These are phyloP conservation scores for Camelina laxa DNA, from an alignment of 345 rosid genomes.

Conservation along the genomic window DNA sequence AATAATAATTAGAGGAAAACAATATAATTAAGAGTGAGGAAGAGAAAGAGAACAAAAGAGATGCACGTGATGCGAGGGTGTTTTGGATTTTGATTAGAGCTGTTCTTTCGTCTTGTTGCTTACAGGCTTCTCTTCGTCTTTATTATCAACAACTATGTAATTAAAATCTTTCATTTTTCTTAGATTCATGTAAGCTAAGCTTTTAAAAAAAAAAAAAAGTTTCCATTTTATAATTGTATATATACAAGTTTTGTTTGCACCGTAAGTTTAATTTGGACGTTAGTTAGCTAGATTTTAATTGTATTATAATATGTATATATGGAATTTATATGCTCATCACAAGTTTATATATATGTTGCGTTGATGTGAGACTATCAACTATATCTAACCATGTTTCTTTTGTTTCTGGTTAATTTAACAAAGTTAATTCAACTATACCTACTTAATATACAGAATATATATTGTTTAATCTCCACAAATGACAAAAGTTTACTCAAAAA, in stretches of 20 bases:
- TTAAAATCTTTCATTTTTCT: neutral
- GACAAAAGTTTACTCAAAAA: no score
- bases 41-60: conserved; percentile 32
- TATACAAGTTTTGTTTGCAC: neutral
- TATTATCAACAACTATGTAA: conserved; percentile 13
- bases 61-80: conserved; percentile 39
- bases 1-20: conserved; percentile 10
- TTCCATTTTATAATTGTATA: neutral
- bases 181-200: neutral
- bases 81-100: conserved; percentile 41
- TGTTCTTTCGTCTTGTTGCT: conserved; percentile 33
- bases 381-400: neutral
- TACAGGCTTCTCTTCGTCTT: conserved; percentile 5
- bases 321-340: neutral
- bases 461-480: no score
- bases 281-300: conserved; percentile 12
- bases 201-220: no score
- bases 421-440: no score
- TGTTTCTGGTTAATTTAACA: neutral
- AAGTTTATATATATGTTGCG: neutral
- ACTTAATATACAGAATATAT: neutral
- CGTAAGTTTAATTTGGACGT: neutral
- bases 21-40: conserved; percentile 18
- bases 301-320: neutral
- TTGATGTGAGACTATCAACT: neutral